A percentile compares a stretch with the other conserved stretches of the same genome.
phyloP scores from a whole-genome alignment of 768 basidiomycete genomes.

The Mycena floridula region DNA sequence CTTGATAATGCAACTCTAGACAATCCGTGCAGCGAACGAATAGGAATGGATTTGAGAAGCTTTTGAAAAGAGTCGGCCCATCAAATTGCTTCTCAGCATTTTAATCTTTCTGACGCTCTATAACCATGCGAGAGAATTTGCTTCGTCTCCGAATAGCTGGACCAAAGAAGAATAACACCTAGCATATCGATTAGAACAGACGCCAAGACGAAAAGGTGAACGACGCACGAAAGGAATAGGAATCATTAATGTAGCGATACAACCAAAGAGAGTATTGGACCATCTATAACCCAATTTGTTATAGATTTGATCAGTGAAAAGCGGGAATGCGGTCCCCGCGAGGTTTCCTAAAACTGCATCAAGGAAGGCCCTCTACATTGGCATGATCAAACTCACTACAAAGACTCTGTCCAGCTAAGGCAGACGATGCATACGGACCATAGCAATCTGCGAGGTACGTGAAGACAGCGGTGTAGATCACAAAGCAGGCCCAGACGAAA shows the following conservation, averaged over 20 bases:
- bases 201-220: background rate
- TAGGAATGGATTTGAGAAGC: too few relatives aligned
- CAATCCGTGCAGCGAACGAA: too few relatives aligned
- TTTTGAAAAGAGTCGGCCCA: too few relatives aligned
- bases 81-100: too few relatives aligned
- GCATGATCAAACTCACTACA: constrained; percentile 31
- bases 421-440: constrained; percentile 61
- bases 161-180: constrained; percentile 39
- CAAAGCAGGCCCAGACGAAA: constrained; percentile 43
- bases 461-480: constrained; percentile 55
- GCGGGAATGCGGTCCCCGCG: constrained; percentile 46
- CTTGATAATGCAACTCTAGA: too few relatives aligned
- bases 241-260: constrained; percentile 46
- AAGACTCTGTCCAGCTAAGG: constrained; percentile 61
- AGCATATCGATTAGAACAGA: constrained; percentile 1
- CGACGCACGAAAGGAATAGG: constrained; percentile 54
- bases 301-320: constrained; percentile 61
- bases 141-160: constrained; percentile 33
- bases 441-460: constrained; percentile 62
- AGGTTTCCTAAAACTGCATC: constrained; percentile 36
- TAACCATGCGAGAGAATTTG: constrained; percentile 32
- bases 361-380: background rate
- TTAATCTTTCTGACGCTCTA: constrained; percentile 11
- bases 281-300: constrained; percentile 48
- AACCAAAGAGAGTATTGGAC: constrained; percentile 53